A percentile compares a stretch with the other conserved stretches of the same genome.
These are phyloP conservation scores for Blastocystis sp. DNA, from an alignment of 352 stramenopile species.

Conservation along the genomic window DNA sequence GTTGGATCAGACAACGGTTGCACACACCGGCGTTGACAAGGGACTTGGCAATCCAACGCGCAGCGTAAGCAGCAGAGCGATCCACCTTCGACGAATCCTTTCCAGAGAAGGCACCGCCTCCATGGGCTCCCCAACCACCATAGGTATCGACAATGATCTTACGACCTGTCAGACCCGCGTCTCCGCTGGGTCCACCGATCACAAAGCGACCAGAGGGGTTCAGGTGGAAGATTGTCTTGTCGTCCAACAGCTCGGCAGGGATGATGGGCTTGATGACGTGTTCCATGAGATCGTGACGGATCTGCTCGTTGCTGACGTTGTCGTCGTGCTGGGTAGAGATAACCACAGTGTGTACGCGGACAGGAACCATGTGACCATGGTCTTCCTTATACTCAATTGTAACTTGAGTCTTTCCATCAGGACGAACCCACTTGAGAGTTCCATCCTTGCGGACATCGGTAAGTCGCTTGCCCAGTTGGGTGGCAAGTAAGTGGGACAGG, in stretches of 20 bases:
- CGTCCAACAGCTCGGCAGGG: slow-evolving; percentile 93
- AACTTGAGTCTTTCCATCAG: slow-evolving; percentile 96
- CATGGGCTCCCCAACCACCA: slow-evolving; percentile 92
- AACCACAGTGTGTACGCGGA: slow-evolving; percentile 93
- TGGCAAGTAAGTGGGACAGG: slow-evolving; percentile 90
- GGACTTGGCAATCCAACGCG: slow-evolving; percentile 94
- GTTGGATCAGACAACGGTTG: slow-evolving; percentile 83
- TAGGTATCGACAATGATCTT: slow-evolving; percentile 99
- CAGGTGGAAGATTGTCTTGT: slow-evolving; percentile 97
- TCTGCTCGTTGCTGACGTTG: slow-evolving; percentile 95
- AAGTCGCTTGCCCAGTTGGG: slow-evolving; percentile 83
- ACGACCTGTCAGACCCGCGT: slow-evolving; percentile 90
- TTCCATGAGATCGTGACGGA: slow-evolving; percentile 90
- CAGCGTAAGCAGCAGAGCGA: slow-evolving; percentile 89
- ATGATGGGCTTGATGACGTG: slow-evolving; percentile 96
- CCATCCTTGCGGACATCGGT: slow-evolving; percentile 97
- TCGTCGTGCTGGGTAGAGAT: slow-evolving; percentile 98
- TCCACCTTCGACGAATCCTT: slow-evolving; percentile 99
- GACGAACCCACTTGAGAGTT: slow-evolving; percentile 90
- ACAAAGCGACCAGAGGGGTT: slow-evolving; percentile 96
- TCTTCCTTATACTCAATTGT: slow-evolving; percentile 93
- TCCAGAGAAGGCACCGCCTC: slow-evolving; percentile 92
- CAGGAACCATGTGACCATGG: slow-evolving; percentile 80
- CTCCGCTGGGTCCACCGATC: slow-evolving; percentile 92
- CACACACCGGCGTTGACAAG: slow-evolving; percentile 86